phyloP scores from a whole-genome alignment of 208 protist genomes.

The Leishmania mexicana region DNA sequence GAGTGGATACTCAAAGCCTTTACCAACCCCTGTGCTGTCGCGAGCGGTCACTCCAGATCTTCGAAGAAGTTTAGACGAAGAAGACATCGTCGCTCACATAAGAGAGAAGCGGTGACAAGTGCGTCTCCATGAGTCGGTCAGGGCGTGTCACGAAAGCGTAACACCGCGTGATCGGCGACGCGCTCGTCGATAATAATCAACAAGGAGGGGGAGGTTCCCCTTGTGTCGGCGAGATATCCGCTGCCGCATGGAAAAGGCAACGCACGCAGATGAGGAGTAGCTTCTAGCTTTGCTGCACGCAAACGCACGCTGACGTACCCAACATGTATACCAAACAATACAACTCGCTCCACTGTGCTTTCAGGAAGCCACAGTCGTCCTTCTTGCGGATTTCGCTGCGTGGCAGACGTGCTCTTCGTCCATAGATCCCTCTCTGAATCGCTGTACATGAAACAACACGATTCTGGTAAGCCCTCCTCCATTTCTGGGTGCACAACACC shows the following conservation, averaged over 20 bases:
- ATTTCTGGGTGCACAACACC: background rate
- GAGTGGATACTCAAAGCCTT: background rate
- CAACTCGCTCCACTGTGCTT: background rate
- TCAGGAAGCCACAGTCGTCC: too few relatives aligned
- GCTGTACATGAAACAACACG: background rate
- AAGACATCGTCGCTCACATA: too few relatives aligned
- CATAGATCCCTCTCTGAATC: background rate
- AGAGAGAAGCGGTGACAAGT: background rate
- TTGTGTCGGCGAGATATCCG: background rate
- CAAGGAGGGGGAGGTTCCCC: background rate
- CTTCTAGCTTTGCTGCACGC: background rate
- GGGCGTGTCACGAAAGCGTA: background rate
- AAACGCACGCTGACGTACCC: background rate
- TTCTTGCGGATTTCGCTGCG: background rate
- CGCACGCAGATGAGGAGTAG: background rate
- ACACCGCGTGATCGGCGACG: background rate
- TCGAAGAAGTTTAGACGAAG: background rate
- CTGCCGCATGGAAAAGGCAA: background rate
- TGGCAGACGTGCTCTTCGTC: background rate
- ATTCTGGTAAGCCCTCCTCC: conserved; percentile 2
- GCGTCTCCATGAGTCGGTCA: background rate
- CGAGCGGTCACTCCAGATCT: background rate
- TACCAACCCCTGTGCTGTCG: background rate
- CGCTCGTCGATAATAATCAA: background rate
- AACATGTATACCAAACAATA: too few relatives aligned